Evolutionary conservation across 495 filamentous ascomycete genomes (phyloP).

Genomic region (Hypoxylon rickii): DNA sequence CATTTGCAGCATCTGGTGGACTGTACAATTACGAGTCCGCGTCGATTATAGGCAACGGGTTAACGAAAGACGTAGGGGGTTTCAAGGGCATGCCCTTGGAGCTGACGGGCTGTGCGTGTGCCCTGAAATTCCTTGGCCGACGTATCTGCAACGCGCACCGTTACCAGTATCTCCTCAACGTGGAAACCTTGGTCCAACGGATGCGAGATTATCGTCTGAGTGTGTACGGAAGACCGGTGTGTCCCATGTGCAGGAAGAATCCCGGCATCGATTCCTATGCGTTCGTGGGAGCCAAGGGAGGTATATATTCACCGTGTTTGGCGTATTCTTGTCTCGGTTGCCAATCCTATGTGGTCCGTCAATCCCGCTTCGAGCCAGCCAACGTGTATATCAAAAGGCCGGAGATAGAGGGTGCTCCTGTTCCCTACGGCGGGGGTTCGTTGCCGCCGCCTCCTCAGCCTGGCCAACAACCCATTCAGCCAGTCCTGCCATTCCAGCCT

Average conservation of each 20-base stretch:
- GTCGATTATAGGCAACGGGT: background rate
- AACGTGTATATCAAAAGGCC: no score
- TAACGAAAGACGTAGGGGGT: background rate
- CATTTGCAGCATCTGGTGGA: no score
- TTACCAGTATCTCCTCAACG: constrained; percentile 5
- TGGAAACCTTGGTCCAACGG: background rate
- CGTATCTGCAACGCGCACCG: constrained; percentile 16
- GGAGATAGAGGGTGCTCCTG: no score
- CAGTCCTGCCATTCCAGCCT: background rate
- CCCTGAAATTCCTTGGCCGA: background rate
- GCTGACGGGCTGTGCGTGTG: constrained; percentile 11
- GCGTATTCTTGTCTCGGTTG: constrained; percentile 9
- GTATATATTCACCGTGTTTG: no score
- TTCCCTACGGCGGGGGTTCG: no score
- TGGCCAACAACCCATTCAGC: background rate
- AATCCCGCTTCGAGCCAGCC: no score
- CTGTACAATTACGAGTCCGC: no score
- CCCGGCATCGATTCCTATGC: constrained; percentile 5
- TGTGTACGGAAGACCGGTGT: constrained; percentile 7
- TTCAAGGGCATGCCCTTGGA: background rate
- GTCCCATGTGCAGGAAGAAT: background rate
- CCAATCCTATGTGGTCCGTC: constrained; percentile 3
- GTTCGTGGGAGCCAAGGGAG: background rate
- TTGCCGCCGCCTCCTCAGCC: no score
- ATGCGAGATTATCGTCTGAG: constrained; percentile 2